phyloP scores from a whole-genome alignment of 108 stramenopile genomes.

The Skeletonema marinoi region DNA sequence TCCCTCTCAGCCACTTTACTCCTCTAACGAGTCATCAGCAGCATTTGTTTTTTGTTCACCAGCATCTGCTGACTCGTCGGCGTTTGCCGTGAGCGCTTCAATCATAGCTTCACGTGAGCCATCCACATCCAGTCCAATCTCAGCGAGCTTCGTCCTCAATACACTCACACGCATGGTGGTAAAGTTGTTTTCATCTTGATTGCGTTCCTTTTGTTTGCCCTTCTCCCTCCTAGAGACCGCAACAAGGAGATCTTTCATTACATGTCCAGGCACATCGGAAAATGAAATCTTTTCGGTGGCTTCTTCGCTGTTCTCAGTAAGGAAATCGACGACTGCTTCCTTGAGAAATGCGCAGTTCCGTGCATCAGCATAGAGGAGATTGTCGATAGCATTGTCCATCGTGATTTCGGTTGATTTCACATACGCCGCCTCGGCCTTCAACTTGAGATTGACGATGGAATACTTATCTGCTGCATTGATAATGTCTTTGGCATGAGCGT shows the following conservation, averaged over 20 bases:
- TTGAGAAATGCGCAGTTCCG: neutral
- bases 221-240: no score
- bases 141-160: neutral
- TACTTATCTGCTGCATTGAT: conserved; percentile 17
- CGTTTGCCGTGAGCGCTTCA: no score
- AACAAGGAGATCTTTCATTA: no score
- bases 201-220: neutral
- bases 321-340: conserved; percentile 2
- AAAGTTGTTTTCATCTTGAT: neutral
- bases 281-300: no score
- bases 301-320: neutral
- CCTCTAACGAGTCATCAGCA: no score
- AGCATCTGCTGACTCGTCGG: no score
- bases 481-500: no score
- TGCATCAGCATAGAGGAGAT: neutral
- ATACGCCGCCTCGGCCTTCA: conserved; percentile 9
- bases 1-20: no score
- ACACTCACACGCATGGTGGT: neutral
- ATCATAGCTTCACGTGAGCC: neutral
- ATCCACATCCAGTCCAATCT: neutral
- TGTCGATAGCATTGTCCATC: neutral
- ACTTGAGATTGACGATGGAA: neutral
- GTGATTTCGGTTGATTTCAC: neutral
- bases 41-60: no score
- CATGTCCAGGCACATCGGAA: no score